A percentile compares a stretch with the other conserved stretches of the same genome.
Conservation (phyloP, 208 protist genomes). For the Leptomonas pyrrhocoris region DNA sequence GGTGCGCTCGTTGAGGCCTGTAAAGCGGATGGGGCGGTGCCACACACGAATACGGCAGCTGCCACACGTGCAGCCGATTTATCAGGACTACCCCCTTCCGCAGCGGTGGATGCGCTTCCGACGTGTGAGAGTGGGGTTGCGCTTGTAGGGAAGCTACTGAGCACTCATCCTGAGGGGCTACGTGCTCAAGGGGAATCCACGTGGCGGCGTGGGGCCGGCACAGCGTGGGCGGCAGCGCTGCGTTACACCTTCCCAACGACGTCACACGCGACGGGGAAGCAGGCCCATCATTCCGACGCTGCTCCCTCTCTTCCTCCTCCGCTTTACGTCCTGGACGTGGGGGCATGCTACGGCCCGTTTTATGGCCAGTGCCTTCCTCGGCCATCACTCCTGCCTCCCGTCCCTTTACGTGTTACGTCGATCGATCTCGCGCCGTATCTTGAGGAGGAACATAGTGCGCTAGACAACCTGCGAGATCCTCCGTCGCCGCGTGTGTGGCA, state of each 20-base stretch:
- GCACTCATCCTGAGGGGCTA: neutral
- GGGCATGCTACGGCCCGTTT: slow-evolving; percentile 88
- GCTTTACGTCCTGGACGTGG: slow-evolving; percentile 75
- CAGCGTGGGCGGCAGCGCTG: slow-evolving; percentile 27
- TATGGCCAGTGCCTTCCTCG: slow-evolving; percentile 32
- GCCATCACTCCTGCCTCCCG: slow-evolving; percentile 19
- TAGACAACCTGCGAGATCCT: neutral
- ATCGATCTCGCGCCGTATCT: slow-evolving; percentile 71
- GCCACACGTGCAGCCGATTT: no score
- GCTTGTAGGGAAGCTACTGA: slow-evolving; percentile 6
- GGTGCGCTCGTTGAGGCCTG: slow-evolving; percentile 32
- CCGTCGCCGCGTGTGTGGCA: slow-evolving; percentile 25
- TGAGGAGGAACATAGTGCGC: neutral
- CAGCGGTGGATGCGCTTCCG: neutral
- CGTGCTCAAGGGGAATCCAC: slow-evolving; percentile 3
- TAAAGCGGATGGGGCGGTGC: neutral
- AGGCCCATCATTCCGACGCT: neutral
- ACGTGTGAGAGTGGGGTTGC: neutral
- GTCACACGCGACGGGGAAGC: neutral
- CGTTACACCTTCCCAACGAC: slow-evolving; percentile 4
- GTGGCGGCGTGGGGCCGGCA: slow-evolving; percentile 17
- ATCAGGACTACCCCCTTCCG: no score
- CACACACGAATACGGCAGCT: no score
- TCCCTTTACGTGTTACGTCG: slow-evolving; percentile 64
- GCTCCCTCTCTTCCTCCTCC: slow-evolving; percentile 13